These are phyloP conservation scores for Chrysoporthe cubensis DNA, from an alignment of 2,329 filamentous ascomycete genomes.

Conservation along the genomic window DNA sequence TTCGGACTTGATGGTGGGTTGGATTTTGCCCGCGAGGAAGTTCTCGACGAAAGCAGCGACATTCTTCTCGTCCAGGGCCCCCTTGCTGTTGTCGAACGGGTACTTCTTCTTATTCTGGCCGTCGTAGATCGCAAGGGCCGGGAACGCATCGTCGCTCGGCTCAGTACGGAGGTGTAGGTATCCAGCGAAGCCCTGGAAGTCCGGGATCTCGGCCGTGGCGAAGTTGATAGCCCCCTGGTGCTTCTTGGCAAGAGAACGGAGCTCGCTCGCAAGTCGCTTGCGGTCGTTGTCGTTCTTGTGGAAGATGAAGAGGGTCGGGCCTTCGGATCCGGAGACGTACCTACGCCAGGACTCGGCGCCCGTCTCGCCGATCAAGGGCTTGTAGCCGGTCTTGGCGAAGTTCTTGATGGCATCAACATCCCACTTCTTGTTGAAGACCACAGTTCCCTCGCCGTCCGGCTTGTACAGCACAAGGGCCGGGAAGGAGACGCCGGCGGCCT, in stretches of 20 bases:
- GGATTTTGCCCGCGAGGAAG: conserved; percentile 83
- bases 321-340: conserved; percentile 84
- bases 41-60: conserved; percentile 85
- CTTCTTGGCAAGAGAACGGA: conserved; percentile 88
- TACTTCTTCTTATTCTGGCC: conserved; percentile 95
- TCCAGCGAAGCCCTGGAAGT: conserved; percentile 90
- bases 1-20: conserved; percentile 98
- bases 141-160: conserved; percentile 69
- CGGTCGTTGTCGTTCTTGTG: conserved; percentile 91
- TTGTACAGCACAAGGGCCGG: conserved; percentile 95
- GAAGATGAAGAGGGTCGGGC: conserved; percentile 97
- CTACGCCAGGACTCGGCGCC: conserved; percentile 93
- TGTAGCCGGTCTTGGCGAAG: conserved; percentile 84
- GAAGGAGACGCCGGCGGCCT: conserved; percentile 85
- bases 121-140: conserved; percentile 96
- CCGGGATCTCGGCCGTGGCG: conserved; percentile 92
- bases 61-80: conserved; percentile 71
- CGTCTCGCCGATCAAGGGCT: conserved; percentile 91
- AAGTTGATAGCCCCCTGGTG: conserved; percentile 96
- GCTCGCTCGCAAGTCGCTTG: conserved; percentile 70
- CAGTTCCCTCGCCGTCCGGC: conserved; percentile 95
- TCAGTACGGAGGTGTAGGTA: conserved; percentile 97
- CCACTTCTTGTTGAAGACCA: conserved; percentile 79
- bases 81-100: conserved; percentile 82
- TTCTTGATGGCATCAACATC: conserved; percentile 77